phyloP scores from a whole-genome alignment of 495 filamentous ascomycete genomes.

The Copromyces sp. region DNA sequence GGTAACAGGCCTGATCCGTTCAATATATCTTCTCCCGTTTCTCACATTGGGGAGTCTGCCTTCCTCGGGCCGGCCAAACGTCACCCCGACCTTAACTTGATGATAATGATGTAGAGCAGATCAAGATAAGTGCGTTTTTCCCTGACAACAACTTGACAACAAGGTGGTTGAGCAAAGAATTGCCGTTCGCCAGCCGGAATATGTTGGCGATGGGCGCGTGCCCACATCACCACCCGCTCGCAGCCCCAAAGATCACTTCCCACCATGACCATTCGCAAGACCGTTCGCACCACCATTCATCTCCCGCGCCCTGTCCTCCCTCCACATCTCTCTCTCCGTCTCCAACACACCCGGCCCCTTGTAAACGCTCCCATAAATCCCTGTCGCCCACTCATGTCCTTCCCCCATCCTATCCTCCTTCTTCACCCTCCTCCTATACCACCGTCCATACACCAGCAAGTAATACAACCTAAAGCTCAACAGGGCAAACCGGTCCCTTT shows the following conservation, averaged over 20 bases:
- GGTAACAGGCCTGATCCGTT: not conserved
- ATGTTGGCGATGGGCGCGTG: not conserved
- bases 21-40: not conserved
- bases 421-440: slow-evolving; percentile 27
- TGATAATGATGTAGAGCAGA: not conserved
- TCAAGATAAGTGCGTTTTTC: not conserved
- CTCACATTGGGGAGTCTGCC: not conserved
- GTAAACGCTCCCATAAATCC: slow-evolving; percentile 45
- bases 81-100: not conserved
- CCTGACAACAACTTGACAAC: not conserved
- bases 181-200: not conserved
- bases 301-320: slow-evolving; percentile 30
- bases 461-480: slow-evolving; percentile 38
- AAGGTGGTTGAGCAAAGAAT: not conserved
- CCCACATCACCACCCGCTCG: not conserved
- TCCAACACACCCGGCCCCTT: slow-evolving; percentile 37
- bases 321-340: slow-evolving; percentile 40
- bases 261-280: not conserved
- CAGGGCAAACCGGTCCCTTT: slow-evolving; percentile 14
- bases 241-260: not conserved
- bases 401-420: not conserved
- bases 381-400: slow-evolving; percentile 36
- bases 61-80: not conserved
- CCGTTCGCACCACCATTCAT: not conserved
- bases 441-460: slow-evolving; percentile 29